Evolutionary conservation across 169 alveolate species (phyloP).

Genomic region (Plasmodium adleri): DNA sequence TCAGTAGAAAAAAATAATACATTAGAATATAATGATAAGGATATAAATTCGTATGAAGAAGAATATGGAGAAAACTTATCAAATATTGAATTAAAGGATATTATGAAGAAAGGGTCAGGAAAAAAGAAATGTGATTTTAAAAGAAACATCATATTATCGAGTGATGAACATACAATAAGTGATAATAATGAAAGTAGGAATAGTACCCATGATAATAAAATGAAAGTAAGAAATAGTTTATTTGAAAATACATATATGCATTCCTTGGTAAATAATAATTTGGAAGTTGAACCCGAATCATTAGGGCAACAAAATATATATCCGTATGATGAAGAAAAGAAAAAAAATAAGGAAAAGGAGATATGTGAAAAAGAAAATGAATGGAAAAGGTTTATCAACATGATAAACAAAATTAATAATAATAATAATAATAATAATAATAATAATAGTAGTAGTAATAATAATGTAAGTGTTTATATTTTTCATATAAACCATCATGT

Average conservation of each 20-base stretch:
- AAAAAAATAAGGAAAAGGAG: not conserved
- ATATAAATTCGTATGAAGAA: no score
- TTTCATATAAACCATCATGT: conserved; percentile 41
- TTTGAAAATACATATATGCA: conserved; percentile 32
- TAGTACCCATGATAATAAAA: not conserved
- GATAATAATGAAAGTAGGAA: not conserved
- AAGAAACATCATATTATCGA: conserved; percentile 41
- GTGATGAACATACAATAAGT: conserved; percentile 1
- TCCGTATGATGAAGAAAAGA: conserved; percentile 6
- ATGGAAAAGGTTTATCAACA: conserved; percentile 29
- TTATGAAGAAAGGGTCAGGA: conserved; percentile 22
- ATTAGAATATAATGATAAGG: not conserved
- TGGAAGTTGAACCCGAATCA: not conserved
- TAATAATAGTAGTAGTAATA: not conserved
- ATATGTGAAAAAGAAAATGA: conserved; percentile 16
- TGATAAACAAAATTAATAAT: conserved; percentile 30
- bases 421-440: not conserved
- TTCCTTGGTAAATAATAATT: conserved; percentile 11
- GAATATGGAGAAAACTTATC: not conserved
- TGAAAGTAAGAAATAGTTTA: conserved; percentile 14
- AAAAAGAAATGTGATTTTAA: conserved; percentile 10
- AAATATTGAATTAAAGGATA: conserved; percentile 46
- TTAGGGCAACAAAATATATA: not conserved
- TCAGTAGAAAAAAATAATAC: conserved; percentile 9
- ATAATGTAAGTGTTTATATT: conserved; percentile 32